Percentiles rank a stretch among this genome's conserved stretches.
These are phyloP conservation scores for Plenodomus lindquistii DNA, from an alignment of 2,329 filamentous ascomycete genomes.

Conservation along the genomic window DNA sequence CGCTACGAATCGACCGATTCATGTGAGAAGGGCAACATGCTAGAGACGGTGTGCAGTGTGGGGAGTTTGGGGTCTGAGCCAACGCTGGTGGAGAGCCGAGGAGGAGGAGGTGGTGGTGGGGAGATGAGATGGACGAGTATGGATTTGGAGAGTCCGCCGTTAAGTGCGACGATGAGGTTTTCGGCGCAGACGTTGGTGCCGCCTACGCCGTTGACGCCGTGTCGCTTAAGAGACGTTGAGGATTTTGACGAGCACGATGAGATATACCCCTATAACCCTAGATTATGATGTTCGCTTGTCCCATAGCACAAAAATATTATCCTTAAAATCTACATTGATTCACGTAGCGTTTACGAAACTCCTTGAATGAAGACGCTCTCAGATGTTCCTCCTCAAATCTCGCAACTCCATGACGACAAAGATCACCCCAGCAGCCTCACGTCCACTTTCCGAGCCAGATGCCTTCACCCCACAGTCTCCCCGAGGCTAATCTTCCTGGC, in stretches of 20 bases:
- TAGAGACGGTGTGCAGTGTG: conserved; percentile 39
- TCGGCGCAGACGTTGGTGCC: conserved; percentile 33
- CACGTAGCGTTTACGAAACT: no score
- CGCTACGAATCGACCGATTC: conserved; percentile 27
- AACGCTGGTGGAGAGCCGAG: conserved; percentile 35
- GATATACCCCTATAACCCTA: conserved; percentile 29
- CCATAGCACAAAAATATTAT: conserved; percentile 16
- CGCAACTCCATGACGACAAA: background rate
- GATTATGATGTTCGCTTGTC: conserved; percentile 8
- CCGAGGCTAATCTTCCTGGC: background rate
- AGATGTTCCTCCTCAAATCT: no score
- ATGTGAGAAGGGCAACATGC: conserved; percentile 39
- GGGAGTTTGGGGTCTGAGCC: conserved; percentile 38
- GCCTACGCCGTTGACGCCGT: conserved; percentile 35
- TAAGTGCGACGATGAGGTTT: conserved; percentile 28
- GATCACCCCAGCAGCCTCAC: background rate
- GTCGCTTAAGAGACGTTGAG: conserved; percentile 27
- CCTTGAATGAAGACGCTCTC: no score
- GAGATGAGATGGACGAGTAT: conserved; percentile 25
- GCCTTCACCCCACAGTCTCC: background rate
- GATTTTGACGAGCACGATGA: conserved; percentile 28
- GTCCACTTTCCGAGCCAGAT: background rate
- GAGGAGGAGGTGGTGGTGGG: conserved; percentile 15
- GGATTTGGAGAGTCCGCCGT: conserved; percentile 24
- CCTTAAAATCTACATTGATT: no score